Base-by-base conservation (phyloP, 2,329 filamentous ascomycete genomes). In the Microsporum canis region DNA sequence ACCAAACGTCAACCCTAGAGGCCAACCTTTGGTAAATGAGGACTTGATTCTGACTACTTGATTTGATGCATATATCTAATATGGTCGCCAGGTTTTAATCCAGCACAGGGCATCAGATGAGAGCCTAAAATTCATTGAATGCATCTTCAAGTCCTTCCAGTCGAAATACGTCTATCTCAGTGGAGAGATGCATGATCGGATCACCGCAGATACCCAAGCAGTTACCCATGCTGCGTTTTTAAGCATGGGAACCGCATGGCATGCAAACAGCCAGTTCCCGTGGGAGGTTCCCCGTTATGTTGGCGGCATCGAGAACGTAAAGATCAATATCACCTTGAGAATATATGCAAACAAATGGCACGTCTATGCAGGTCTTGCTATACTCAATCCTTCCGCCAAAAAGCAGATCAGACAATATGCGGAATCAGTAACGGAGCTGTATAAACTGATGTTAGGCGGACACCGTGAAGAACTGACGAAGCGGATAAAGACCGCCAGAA, bases 291-390 rank as follows among this genome's bases (percentile, higher is more conserved):
- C 86, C n/a, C 90, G 94, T 65, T 99, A 97, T 75, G 85, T 96
- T 3, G 94, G 94, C 62, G 95, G 94, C 59, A 95, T 99, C 69
- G 94, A 99, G 75, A 99, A 99, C 73, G 92, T 97, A 69, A 99
- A 99, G 78, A 96, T 97, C 78, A 99, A 99, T 77, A 86, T 97
- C 67, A 97, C 91, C 67, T 79, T 99, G 66, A 91, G 94, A 68
- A 97, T 99, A 77, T 99, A 97, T 78, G 87, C 88, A 63, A 95
- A 96, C 75, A 99, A 97, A 75, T 99, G 95, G 95, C 95, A 99
- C 78, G 94, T 99, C 62, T 99, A 99, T 74, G 94, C 94, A 23
- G 94, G 94, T 0, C 86, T 99, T 6, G 94, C 95, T 8, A 99
- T 99, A 70, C 82, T 99, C 62, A 99, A 99, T 73, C 94, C 94